Evolutionary conservation across 1,284 basidiomycete genomes (phyloP).

Genomic region (Tylopilus orsonianus): DNA sequence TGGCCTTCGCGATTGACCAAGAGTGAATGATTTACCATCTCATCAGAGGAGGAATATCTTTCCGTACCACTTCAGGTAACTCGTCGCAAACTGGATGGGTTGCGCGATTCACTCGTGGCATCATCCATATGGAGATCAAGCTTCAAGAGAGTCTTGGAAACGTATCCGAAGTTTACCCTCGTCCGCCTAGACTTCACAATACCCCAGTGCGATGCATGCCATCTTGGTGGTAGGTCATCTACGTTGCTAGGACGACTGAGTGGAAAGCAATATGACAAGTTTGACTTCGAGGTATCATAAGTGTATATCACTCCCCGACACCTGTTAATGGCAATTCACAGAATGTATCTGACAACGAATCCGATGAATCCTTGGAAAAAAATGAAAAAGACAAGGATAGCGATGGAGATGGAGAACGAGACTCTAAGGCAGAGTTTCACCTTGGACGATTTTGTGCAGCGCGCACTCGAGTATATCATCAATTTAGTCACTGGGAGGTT

Average conservation of each 20-base stretch:
- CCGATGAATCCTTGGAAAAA: constrained; percentile 11
- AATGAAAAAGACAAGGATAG: constrained; percentile 21
- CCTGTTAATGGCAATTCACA: constrained; percentile 10
- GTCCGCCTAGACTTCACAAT: constrained; percentile 53
- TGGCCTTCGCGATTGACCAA: constrained; percentile 4
- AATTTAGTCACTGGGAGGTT: constrained; percentile 86
- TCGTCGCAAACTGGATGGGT: constrained; percentile 63
- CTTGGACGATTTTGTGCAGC: constrained; percentile 76
- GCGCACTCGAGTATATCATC: constrained; percentile 69
- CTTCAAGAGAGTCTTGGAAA: constrained; percentile 65
- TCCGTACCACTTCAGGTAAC: constrained; percentile 61
- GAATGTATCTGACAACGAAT: constrained; percentile 22
- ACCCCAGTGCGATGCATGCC: constrained; percentile 76
- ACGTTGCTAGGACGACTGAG: constrained; percentile 56
- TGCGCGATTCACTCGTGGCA: constrained; percentile 70
- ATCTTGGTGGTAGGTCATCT: constrained; percentile 66
- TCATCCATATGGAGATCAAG: constrained; percentile 77
- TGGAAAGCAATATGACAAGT: constrained; percentile 58
- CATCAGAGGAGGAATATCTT: constrained; percentile 65
- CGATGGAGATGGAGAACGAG: constrained; percentile 29
- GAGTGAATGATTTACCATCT: constrained; percentile 8
- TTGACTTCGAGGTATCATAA: constrained; percentile 54
- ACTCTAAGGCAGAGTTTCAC: constrained; percentile 38
- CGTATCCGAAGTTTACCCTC: constrained; percentile 62
- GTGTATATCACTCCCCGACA: not conserved